These are phyloP conservation scores for Plasmodium reichenowi DNA, from an alignment of 169 alveolate species.

Conservation along the genomic window DNA sequence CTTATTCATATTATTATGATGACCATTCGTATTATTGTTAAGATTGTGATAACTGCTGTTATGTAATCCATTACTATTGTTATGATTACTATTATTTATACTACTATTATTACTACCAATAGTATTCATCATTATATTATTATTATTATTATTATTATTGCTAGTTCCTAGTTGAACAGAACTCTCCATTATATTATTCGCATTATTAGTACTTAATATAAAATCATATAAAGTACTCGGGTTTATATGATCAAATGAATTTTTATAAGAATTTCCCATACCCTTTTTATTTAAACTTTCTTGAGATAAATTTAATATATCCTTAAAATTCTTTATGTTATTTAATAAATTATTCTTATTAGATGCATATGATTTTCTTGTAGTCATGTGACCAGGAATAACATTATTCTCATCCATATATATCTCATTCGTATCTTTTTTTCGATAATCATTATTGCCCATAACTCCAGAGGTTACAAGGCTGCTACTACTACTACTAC, in stretches of 20 bases:
- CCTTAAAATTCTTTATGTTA: conserved; percentile 44
- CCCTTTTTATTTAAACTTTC: conserved; percentile 45
- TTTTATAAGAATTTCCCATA: background rate
- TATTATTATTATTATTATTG: background rate
- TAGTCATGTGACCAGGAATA: conserved; percentile 4
- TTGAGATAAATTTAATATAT: conserved; percentile 50
- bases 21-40: background rate
- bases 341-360: conserved; percentile 27
- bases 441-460: conserved; percentile 2
- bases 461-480: background rate
- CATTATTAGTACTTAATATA: conserved; percentile 49
- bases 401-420: conserved; percentile 12
- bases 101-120: conserved; percentile 7
- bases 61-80: background rate
- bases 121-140: background rate
- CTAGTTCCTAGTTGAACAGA: conserved; percentile 3
- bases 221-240: conserved; percentile 60
- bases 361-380: conserved; percentile 4
- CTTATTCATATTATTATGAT: conserved; percentile 6
- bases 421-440: conserved; percentile 39
- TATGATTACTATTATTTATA: conserved; percentile 4
- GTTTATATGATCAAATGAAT: conserved; percentile 17
- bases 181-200: conserved; percentile 24
- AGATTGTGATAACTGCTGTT: background rate
- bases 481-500: background rate